Conservation (phyloP, 1,284 basidiomycete species). For the Athelia sp. region DNA sequence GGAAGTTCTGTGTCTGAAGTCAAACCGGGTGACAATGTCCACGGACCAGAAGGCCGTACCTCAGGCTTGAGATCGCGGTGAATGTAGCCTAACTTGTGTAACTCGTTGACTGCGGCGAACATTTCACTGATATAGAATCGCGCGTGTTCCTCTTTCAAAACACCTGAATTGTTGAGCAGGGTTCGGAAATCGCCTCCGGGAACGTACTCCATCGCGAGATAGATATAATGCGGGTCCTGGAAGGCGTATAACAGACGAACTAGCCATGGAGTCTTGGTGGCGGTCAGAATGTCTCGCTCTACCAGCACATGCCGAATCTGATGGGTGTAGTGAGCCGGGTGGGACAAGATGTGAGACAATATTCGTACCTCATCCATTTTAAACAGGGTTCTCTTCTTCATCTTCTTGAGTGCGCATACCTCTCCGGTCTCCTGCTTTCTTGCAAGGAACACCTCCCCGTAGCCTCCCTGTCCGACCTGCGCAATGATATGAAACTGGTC, state of each 20-base stretch:
- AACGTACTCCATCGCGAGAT: slow-evolving; percentile 98
- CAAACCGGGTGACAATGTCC: neutral
- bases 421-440: slow-evolving; percentile 90
- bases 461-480: slow-evolving; percentile 95
- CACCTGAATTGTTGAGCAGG: slow-evolving; percentile 92
- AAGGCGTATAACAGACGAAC: slow-evolving; percentile 92
- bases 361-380: slow-evolving; percentile 91
- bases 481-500: slow-evolving; percentile 95
- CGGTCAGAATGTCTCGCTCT: slow-evolving; percentile 94
- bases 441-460: slow-evolving; percentile 93
- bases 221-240: slow-evolving; percentile 85
- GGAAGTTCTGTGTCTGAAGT: slow-evolving; percentile 75
- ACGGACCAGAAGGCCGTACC: slow-evolving; percentile 36
- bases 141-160: slow-evolving; percentile 93
- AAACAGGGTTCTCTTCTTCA: slow-evolving; percentile 86
- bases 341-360: slow-evolving; percentile 6
- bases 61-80: slow-evolving; percentile 98
- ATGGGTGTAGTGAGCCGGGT: neutral
- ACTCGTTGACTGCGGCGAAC: slow-evolving; percentile 87
- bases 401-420: slow-evolving; percentile 94
- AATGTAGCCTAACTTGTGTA: slow-evolving; percentile 94
- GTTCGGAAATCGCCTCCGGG: slow-evolving; percentile 96
- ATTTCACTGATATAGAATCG: slow-evolving; percentile 95
- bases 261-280: slow-evolving; percentile 94
- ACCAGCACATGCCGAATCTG: slow-evolving; percentile 91